Evolutionary conservation across 805 yeast species (phyloP), one percentile per base, ranked within the genome.

Genomic region (Maudiozyma serrabonitensis): DNA sequence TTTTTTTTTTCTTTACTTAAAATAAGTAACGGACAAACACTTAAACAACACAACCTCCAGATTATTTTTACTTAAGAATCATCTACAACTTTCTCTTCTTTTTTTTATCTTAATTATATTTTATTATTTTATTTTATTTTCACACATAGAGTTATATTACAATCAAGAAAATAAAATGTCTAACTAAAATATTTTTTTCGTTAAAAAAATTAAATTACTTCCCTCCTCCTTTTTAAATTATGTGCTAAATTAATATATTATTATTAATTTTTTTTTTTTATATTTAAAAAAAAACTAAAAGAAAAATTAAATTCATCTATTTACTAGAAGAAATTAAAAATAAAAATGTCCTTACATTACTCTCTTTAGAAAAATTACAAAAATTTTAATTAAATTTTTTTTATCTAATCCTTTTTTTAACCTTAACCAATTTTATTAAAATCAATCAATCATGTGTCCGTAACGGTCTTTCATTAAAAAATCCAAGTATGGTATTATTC

Each of bases 151-250:
- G 13, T n/a, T 34, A 26, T 13, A 34, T 34, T 13, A 34, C n/a
- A 43, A 28, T 41, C 21, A 23, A 45, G 16, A 41, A 48, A 42
- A 49, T 46, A 57, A 55, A 54, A 58, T 58, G 62, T 55, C 60
- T 56, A 57, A 50, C 60, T 58, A 57, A 57, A 57, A 52, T 52
- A 39, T 40, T 34, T 34, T 34, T n/a, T n/a, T n/a, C n/a, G n/a
- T 34, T 34, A 34, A 34, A 34, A 34, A 34, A 12, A 34, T 34
- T 11, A 15, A 34, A 34, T 6, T 11, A 34, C 15, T 8, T 26
- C n/a, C 19, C 39, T 6, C 39, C 34, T 43, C 16, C 26, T 26
- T 47, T 46, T 35, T 21, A 32, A 48, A 46, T 50, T 42, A 46
- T 47, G 38, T 47, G 21, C 40, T 18, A 6, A 9, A 11, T 21